A percentile compares a stretch with the other conserved stretches of the same genome.
Evolutionary conservation across 164 flowering plant genomes (phyloP).

Genomic region (Umbellularia californica): DNA sequence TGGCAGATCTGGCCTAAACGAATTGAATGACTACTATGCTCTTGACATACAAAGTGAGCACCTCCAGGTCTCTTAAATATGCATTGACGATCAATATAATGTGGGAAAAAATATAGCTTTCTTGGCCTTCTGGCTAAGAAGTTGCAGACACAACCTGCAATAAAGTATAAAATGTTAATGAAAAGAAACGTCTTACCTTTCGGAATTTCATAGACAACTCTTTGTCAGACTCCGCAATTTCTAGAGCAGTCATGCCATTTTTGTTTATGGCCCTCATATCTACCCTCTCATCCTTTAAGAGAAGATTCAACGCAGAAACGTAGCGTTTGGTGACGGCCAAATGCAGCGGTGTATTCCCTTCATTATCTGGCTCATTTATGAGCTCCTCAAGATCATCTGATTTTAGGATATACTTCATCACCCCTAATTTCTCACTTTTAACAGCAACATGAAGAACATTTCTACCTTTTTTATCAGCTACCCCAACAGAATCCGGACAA

Average conservation of each 20-base stretch:
- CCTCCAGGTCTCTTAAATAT: too few relatives aligned
- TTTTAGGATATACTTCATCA: not conserved
- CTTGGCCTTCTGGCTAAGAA: too few relatives aligned
- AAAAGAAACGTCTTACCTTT: not conserved
- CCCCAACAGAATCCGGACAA: slow-evolving; percentile 1
- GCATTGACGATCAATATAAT: too few relatives aligned
- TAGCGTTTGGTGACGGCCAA: slow-evolving; percentile 13
- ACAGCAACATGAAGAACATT: slow-evolving; percentile 10
- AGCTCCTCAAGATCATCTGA: not conserved
- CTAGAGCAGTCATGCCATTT: slow-evolving; percentile 17
- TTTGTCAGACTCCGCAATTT: slow-evolving; percentile 6
- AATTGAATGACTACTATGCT: too few relatives aligned
- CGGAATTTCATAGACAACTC: not conserved
- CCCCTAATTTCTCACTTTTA: not conserved
- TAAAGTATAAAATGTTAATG: not conserved
- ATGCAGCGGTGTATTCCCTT: slow-evolving; percentile 22
- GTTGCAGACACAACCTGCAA: too few relatives aligned
- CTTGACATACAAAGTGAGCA: too few relatives aligned
- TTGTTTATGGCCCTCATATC: slow-evolving; percentile 6
- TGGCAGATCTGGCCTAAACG: too few relatives aligned
- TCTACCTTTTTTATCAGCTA: not conserved
- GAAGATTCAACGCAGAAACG: not conserved
- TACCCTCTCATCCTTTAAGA: slow-evolving; percentile 1
- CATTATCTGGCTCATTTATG: not conserved
- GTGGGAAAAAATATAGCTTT: too few relatives aligned